phyloP scores from a whole-genome alignment of 2,329 filamentous ascomycete genomes.

The Blastomyces gilchristii region DNA sequence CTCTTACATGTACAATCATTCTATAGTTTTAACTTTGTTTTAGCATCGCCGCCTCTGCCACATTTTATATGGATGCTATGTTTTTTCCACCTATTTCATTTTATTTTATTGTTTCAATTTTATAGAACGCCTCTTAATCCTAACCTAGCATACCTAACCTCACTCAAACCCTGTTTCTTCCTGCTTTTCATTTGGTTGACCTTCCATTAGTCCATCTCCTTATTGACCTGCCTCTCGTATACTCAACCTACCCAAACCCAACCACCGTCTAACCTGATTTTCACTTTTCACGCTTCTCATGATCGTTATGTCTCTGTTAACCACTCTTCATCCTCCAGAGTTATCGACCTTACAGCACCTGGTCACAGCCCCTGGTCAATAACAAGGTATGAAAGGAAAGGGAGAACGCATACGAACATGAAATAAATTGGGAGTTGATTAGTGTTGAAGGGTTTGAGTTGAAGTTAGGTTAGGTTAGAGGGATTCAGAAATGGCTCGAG shows the following conservation, averaged over 20 bases:
- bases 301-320: no score
- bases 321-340: no score
- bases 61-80: neutral
- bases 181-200: no score
- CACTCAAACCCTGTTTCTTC: neutral
- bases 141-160: neutral
- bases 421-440: no score
- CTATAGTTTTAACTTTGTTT: neutral
- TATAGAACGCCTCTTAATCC: neutral
- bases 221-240: neutral
- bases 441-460: no score
- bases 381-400: neutral
- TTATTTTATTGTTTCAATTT: no score
- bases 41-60: neutral
- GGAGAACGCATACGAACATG: no score
- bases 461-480: no score
- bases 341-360: no score
- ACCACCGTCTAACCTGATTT: no score
- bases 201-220: neutral
- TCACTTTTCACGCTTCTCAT: neutral
- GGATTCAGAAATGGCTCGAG: no score
- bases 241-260: neutral
- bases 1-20: neutral
- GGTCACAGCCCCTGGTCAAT: neutral
- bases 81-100: neutral